These are phyloP conservation scores for Lathyrus aphaca DNA, from an alignment of 306 rosid species.

Conservation along the genomic window DNA sequence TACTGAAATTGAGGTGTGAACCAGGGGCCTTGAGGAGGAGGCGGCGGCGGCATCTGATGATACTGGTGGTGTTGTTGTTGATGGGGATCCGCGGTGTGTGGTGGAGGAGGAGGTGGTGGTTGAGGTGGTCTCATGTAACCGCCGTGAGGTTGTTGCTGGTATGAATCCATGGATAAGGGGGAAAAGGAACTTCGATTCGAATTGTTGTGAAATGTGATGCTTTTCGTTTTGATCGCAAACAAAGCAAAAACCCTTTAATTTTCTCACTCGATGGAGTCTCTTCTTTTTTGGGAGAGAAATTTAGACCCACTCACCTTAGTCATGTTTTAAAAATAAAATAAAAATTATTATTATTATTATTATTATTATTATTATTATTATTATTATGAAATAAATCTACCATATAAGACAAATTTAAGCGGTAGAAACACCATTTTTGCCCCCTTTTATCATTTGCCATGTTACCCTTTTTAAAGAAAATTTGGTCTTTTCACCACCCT, in stretches of 20 bases:
- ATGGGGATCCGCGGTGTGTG: slow-evolving; percentile 67
- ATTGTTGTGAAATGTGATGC: slow-evolving; percentile 14
- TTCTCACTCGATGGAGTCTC: slow-evolving; percentile 2
- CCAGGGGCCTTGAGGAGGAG: slow-evolving; percentile 73
- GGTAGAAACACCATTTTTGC: too few relatives aligned
- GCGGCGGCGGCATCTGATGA: slow-evolving; percentile 50
- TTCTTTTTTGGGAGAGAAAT: slow-evolving; percentile 7
- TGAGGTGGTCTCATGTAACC: slow-evolving; percentile 61
- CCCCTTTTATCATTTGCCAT: too few relatives aligned
- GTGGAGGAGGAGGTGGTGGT: slow-evolving; percentile 52
- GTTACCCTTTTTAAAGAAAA: too few relatives aligned
- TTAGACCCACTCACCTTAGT: not conserved
- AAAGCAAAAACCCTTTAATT: not conserved
- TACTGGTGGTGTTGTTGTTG: slow-evolving; percentile 60
- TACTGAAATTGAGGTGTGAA: slow-evolving; percentile 75
- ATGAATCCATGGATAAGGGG: slow-evolving; percentile 60
- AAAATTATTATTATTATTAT: too few relatives aligned
- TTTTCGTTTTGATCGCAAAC: slow-evolving; percentile 31
- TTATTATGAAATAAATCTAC: too few relatives aligned
- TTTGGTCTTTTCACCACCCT: too few relatives aligned
- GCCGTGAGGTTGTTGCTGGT: slow-evolving; percentile 66
- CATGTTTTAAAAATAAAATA: too few relatives aligned
- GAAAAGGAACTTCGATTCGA: not conserved
- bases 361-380: too few relatives aligned
- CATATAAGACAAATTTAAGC: too few relatives aligned